Percentiles rank a stretch among this genome's conserved stretches.
Evolutionary conservation across 192 early-diverging fungal genomes (phyloP).

Genomic region (Mortierella alpina): DNA sequence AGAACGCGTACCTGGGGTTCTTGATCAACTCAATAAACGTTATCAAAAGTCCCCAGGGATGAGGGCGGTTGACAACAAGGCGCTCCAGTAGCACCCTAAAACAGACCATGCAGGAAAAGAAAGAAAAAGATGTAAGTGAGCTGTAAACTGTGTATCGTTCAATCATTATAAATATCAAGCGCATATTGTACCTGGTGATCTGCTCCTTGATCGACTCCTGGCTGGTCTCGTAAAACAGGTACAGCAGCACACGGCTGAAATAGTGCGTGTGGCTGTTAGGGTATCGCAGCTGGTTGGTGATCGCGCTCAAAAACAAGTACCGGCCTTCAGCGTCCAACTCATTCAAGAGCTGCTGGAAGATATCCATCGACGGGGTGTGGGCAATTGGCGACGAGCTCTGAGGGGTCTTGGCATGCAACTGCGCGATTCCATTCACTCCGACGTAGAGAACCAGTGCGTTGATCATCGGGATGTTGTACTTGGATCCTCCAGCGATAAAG

Average conservation of each 20-base stretch:
- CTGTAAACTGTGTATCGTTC: background rate
- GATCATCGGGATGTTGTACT: slow-evolving; percentile 85
- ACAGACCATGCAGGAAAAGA: background rate
- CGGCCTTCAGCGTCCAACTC: slow-evolving; percentile 86
- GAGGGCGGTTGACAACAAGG: slow-evolving; percentile 94
- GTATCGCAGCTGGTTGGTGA: slow-evolving; percentile 96
- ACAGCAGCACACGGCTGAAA: slow-evolving; percentile 89
- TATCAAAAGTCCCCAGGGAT: slow-evolving; percentile 97
- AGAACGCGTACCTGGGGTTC: slow-evolving; percentile 77
- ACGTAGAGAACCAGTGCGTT: slow-evolving; percentile 92
- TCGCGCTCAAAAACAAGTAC: slow-evolving; percentile 90
- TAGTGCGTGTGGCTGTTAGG: slow-evolving; percentile 98
- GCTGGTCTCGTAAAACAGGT: slow-evolving; percentile 82
- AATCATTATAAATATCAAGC: background rate
- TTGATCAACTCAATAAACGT: slow-evolving; percentile 98
- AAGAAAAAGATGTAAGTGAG: background rate
- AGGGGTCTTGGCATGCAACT: slow-evolving; percentile 50
- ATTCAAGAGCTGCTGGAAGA: slow-evolving; percentile 83
- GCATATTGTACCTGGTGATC: slow-evolving; percentile 75
- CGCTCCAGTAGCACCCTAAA: slow-evolving; percentile 91
- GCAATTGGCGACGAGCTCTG: slow-evolving; percentile 58
- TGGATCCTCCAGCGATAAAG: slow-evolving; percentile 49
- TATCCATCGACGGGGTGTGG: slow-evolving; percentile 79
- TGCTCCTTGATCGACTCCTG: slow-evolving; percentile 93
- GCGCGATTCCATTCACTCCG: slow-evolving; percentile 80